Conservation (phyloP, 2,329 filamentous ascomycete species). For the Plenodomus tracheiphilus region DNA sequence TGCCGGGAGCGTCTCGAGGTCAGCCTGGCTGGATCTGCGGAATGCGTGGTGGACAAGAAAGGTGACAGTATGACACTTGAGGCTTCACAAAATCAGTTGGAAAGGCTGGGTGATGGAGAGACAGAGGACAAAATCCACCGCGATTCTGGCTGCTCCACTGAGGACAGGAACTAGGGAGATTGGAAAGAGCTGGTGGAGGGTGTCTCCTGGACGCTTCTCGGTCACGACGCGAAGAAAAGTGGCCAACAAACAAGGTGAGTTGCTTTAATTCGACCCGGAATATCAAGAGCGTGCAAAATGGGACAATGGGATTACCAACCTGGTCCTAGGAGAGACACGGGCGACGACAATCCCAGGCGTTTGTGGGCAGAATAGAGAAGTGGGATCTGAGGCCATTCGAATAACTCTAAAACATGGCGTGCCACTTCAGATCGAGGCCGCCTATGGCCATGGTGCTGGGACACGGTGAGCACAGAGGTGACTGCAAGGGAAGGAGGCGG, state of each 20-base stretch:
- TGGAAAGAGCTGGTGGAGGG: neutral
- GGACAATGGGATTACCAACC: no score
- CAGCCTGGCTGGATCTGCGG: neutral
- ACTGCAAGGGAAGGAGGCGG: slow-evolving; percentile 1
- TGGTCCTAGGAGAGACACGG: neutral
- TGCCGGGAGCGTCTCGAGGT: neutral
- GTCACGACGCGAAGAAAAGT: neutral
- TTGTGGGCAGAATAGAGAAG: neutral
- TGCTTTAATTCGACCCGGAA: neutral
- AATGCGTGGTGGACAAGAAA: neutral
- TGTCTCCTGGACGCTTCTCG: neutral
- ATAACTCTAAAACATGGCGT: slow-evolving; percentile 14
- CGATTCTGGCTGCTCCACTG: neutral
- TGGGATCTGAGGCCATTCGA: neutral
- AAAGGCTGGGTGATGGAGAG: neutral
- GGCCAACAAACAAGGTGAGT: neutral
- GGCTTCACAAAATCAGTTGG: neutral
- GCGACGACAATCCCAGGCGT: neutral
- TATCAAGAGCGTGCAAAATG: no score
- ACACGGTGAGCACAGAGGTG: slow-evolving; percentile 19
- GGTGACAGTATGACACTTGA: neutral
- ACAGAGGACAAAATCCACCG: neutral
- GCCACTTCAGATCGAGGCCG: slow-evolving; percentile 16
- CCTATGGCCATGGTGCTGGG: slow-evolving; percentile 19
- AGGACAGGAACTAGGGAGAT: neutral